Evolutionary conservation across 305 asterid species (phyloP).

Genomic region (Coffea humblotiana): DNA sequence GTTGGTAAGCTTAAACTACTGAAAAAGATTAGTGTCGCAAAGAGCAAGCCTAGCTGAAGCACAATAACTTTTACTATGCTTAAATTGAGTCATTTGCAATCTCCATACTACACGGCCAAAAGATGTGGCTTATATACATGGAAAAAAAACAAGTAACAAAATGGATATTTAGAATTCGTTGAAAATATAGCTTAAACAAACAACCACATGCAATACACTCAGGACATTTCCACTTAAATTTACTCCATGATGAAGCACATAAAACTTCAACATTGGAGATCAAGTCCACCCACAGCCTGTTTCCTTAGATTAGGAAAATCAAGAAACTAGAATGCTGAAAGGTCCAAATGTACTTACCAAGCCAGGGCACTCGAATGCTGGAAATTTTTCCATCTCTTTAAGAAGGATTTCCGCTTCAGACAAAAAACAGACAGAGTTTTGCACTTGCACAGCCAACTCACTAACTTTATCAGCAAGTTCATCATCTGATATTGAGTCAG

Average conservation of each 20-base stretch:
- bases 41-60: neutral
- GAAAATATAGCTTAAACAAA: neutral
- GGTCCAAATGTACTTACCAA: slow-evolving; percentile 53
- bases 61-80: neutral
- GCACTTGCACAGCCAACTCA: slow-evolving; percentile 49
- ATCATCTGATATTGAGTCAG: slow-evolving; percentile 52
- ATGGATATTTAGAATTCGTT: neutral
- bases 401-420: slow-evolving; percentile 43
- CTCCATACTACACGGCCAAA: neutral
- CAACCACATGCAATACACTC: neutral
- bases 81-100: neutral
- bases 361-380: slow-evolving; percentile 49
- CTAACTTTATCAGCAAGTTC: slow-evolving; percentile 63
- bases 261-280: neutral
- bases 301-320: neutral
- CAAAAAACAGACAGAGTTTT: slow-evolving; percentile 48
- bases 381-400: slow-evolving; percentile 62
- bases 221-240: neutral
- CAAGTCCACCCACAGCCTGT: neutral
- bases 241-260: neutral
- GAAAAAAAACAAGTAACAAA: neutral
- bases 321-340: slow-evolving; percentile 2
- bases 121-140: neutral
- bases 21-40: neutral
- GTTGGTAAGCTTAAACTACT: neutral